Percentiles rank a stretch among this genome's conserved stretches.
Conservation (phyloP, 768 basidiomycete species). For the Hygrocybe coccinea region DNA sequence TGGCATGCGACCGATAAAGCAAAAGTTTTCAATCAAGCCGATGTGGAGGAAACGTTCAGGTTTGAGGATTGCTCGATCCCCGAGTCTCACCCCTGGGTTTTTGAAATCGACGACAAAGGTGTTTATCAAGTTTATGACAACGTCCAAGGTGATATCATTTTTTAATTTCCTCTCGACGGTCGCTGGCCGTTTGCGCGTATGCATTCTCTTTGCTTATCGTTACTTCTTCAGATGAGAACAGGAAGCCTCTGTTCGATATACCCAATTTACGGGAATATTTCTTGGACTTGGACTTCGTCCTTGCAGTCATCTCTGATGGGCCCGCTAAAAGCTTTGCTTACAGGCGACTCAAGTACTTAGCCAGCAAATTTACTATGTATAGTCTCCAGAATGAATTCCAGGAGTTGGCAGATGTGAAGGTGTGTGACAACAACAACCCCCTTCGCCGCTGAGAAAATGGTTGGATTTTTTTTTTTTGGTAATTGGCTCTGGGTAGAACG, state of each 20-base stretch:
- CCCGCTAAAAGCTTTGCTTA: constrained; percentile 96
- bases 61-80: constrained; percentile 76
- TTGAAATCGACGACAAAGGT: constrained; percentile 78
- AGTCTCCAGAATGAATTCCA: constrained; percentile 87
- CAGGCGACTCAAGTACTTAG: constrained; percentile 82
- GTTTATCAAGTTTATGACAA: constrained; percentile 80
- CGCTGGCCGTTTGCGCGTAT: background rate
- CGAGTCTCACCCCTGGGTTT: constrained; percentile 55
- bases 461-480: too few species aligned
- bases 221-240: constrained; percentile 22
- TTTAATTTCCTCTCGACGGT: background rate
- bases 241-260: constrained; percentile 66
- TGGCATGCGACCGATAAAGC: constrained; percentile 52
- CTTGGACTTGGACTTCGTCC: constrained; percentile 87
- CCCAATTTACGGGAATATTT: constrained; percentile 93
- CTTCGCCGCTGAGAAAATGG: background rate
- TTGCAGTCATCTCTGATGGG: constrained; percentile 88
- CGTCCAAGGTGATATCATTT: constrained; percentile 26
- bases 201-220: background rate
- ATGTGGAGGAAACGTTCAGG: constrained; percentile 50
- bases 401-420: constrained; percentile 96
- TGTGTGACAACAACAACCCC: too few species aligned
- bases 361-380: constrained; percentile 94
- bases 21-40: constrained; percentile 39
- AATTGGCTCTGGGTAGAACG: constrained; percentile 40